Evolutionary conservation across 352 stramenopile species (phyloP), one percentile per base, ranked within the genome.

Genomic region (Hyaloperonospora arabidopsidis): DNA sequence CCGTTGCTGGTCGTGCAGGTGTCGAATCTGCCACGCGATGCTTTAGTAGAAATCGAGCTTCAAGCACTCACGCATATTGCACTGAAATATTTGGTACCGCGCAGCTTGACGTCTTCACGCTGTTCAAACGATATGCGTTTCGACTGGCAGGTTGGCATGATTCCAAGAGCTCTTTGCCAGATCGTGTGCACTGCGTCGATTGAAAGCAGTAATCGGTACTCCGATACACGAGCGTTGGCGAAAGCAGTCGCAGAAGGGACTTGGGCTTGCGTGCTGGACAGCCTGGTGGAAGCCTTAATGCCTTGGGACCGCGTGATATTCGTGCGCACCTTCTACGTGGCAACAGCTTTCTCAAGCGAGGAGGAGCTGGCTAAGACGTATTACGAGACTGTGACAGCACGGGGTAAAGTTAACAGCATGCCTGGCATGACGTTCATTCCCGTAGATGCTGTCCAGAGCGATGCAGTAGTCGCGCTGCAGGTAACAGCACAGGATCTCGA

Each of bases 401-500:
- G 54, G 60, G 55, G 64, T 38, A 72, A 67, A 53, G 52, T 44
- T 15, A 59, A 51, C 12, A 62, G 50, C 19, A 49, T 75, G 21
- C 76, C 77, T 0, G 77, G 76, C 5, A 74, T 87, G 54, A 92
- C 84, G 45, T 89, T 93, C 57, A 63, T 93, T 15, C 79, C 79
- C 10, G 79, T 86, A 15, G 63, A 86, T 11, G 65, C 61, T 18
- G 83, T 93, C 15, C 76, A 86, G 23, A 49, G 56, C 10, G 56
- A 71, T 52, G 71, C 78, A 2, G 49, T 65, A 0, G 21, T 84
- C 35, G 76, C 75, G 1, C 38, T 89, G 17, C 79, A 92, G 36
- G 68, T 87, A 45, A 85, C 77, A 6, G 79, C 78, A 15, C 78
- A 90, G 49, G 81, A 93, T 48, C 51, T 89, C 18, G 84, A 93